Conservation (phyloP, 1,284 basidiomycete species). For the Cystobasidium pallidum region DNA sequence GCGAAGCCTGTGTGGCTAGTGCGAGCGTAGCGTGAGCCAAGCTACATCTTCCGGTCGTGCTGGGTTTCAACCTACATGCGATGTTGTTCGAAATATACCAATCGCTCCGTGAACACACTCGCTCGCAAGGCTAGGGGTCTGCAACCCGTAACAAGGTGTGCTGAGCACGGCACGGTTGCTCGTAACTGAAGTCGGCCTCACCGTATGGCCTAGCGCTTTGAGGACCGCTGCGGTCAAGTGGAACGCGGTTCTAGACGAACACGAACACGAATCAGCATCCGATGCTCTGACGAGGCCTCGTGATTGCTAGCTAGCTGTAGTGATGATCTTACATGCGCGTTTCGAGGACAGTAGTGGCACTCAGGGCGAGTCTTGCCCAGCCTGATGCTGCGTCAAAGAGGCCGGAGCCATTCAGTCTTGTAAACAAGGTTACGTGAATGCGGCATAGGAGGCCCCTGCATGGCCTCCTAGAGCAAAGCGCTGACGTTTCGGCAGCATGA, state of each 20-base stretch:
- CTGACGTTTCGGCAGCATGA: not conserved
- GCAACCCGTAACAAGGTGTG: not conserved
- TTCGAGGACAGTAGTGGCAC: not conserved
- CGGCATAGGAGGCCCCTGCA: slow-evolving; percentile 5
- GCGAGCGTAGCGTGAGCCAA: not conserved
- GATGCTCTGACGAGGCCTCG: not conserved
- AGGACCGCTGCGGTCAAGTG: slow-evolving; percentile 12
- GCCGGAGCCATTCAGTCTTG: slow-evolving; percentile 10
- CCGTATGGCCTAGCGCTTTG: not conserved
- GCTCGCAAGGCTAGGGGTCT: not conserved
- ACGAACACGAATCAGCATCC: not conserved
- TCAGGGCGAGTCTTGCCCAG: not conserved
- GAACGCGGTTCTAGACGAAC: slow-evolving; percentile 13
- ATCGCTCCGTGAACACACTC: not conserved
- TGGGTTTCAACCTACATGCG: not conserved
- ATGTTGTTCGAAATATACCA: not conserved
- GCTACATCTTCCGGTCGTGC: too few relatives aligned
- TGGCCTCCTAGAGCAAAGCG: not conserved
- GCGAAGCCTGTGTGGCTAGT: slow-evolving; percentile 76
- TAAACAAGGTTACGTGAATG: slow-evolving; percentile 17
- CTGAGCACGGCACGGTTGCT: not conserved
- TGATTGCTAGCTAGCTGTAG: too few relatives aligned
- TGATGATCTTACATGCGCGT: slow-evolving; percentile 27
- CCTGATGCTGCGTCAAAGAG: slow-evolving; percentile 15
- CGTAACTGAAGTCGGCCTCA: not conserved